A percentile compares a stretch with the other conserved stretches of the same genome.
Conservation (phyloP, 495 filamentous ascomycete genomes). For the Penicillium pulvis region DNA sequence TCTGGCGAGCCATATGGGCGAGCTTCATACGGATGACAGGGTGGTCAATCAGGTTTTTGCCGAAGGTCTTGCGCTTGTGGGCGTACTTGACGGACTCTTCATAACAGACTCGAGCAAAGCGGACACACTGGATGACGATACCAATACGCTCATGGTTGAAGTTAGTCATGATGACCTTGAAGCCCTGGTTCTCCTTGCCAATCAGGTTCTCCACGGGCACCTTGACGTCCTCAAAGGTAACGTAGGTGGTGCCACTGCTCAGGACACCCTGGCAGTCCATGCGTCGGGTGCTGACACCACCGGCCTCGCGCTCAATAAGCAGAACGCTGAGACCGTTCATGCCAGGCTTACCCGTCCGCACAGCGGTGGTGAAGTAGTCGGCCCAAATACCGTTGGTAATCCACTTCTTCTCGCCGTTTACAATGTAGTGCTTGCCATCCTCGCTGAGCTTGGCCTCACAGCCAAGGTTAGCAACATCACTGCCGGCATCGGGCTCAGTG, state of each 20-base stretch:
- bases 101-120: constrained; percentile 96
- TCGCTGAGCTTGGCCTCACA: constrained; percentile 92
- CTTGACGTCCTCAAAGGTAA: constrained; percentile 98
- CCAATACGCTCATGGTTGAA: constrained; percentile 99
- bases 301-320: constrained; percentile 78
- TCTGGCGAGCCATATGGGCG: constrained; percentile 96
- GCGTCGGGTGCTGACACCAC: constrained; percentile 84
- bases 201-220: constrained; percentile 97
- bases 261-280: constrained; percentile 99
- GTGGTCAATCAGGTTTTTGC: constrained; percentile 94
- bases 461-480: constrained; percentile 90
- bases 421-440: constrained; percentile 98
- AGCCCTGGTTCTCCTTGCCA: constrained; percentile 98
- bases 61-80: constrained; percentile 93
- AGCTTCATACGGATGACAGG: constrained; percentile 97
- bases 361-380: constrained; percentile 97
- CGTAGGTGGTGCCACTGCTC: constrained; percentile 91
- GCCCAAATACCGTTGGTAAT: constrained; percentile 97
- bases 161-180: constrained; percentile 98
- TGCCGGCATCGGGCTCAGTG: constrained; percentile 79
- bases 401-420: constrained; percentile 99
- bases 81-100: constrained; percentile 96
- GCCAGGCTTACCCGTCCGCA: constrained; percentile 80
- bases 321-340: constrained; percentile 92
- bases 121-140: constrained; percentile 95